These are phyloP conservation scores for Mycothermus thermophilus DNA, from an alignment of 495 filamentous ascomycete species.

Conservation along the genomic window DNA sequence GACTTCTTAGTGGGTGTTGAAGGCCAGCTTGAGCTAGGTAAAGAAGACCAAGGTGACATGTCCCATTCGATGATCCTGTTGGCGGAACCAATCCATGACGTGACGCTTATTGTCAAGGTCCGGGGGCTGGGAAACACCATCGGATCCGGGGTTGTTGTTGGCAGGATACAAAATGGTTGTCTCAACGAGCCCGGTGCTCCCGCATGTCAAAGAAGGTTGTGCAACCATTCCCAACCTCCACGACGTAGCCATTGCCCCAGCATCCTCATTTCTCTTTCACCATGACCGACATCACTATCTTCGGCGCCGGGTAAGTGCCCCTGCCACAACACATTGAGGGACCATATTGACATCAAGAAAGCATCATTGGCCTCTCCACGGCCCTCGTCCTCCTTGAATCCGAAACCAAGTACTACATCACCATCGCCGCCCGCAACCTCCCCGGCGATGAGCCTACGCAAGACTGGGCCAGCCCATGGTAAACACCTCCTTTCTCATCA, in stretches of 20 bases:
- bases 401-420: conserved; percentile 1
- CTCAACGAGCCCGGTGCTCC: no score
- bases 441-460: conserved; percentile 6
- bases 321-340: not conserved
- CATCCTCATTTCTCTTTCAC: not conserved
- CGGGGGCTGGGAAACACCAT: no score
- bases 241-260: no score
- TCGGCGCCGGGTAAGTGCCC: conserved; percentile 9
- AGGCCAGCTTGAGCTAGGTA: no score
- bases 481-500: no score
- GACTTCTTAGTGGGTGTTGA: no score
- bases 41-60: no score
- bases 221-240: not conserved
- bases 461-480: conserved; percentile 16
- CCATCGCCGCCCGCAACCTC: conserved; percentile 11
- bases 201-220: not conserved
- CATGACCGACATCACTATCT: conserved; percentile 9
- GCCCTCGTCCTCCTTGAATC: conserved; percentile 2
- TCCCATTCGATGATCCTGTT: no score
- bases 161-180: no score
- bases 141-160: no score
- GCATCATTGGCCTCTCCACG: conserved; percentile 6
- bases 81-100: no score
- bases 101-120: no score
- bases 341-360: not conserved